Evolutionary conservation across 352 stramenopile genomes (phyloP), one percentile per base, ranked within the genome.

Genomic region (Globisporangium perplexum): DNA sequence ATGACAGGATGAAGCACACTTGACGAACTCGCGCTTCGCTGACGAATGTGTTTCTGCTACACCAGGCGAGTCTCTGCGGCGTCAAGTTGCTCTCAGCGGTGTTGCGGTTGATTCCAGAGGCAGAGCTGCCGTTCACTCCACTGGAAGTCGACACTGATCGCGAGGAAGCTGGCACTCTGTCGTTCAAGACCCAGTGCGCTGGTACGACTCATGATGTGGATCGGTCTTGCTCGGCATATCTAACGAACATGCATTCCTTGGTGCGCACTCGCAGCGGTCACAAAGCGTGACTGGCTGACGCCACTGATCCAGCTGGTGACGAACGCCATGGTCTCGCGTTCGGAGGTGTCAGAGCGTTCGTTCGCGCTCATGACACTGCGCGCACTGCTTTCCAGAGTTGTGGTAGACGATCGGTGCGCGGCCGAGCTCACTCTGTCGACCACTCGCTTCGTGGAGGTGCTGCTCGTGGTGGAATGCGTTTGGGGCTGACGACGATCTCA

Each of bases 321-420:
- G 2, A 89, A 85, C 22, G 68, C 71, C n/a, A 88, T 91, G 72
- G 69, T 91, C 8, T 82, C 76, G 18, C 79, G 81, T 53, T 59
- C 66, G 20, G 69, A 88, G 3, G 44, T 63, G 15, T 63, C 30
- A 0, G 67, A 86, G 14, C 72, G 76, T 20, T 66, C 72, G 17
- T 38, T 63, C 38, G 55, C 71, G 3, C 62, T 91, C 5, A 23
- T 4, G 4, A 62, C 70, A 1, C 54, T 90, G 11, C 69, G 69
- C 35, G 38, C 54, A 4, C 38, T 91, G 2, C 41, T 86, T 11
- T 73, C 26, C 41, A 74, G 60, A 39, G 55, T 87, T 5, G 53
- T 53, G 14, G 10, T 68, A 0, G 38, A 66, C 42, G 53, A 83
- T 28, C 55, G 73, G 79, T 86, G 63, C 23, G 44, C 6, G 22